Evolutionary conservation across 768 basidiomycete species (phyloP).

Genomic region (Lactarius akahatsu): DNA sequence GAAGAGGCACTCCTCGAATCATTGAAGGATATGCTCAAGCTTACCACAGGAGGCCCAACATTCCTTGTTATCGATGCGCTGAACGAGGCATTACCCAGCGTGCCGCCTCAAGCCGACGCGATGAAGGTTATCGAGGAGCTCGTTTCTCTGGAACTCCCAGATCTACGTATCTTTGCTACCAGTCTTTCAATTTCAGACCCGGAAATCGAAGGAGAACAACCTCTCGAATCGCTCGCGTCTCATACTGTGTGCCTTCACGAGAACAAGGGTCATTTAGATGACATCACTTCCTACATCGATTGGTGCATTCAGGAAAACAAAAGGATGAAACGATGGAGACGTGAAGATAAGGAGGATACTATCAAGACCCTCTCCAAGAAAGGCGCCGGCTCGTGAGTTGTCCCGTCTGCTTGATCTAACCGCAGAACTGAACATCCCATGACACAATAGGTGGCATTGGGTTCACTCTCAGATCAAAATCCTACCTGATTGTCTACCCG

Average conservation of each 20-base stretch:
- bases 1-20: slow-evolving; percentile 20
- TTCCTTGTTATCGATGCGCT: slow-evolving; percentile 32
- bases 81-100: slow-evolving; percentile 28
- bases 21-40: slow-evolving; percentile 21
- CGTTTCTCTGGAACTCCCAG: slow-evolving; percentile 8
- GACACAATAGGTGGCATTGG: slow-evolving; percentile 32
- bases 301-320: slow-evolving; percentile 25
- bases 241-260: slow-evolving; percentile 15
- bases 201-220: slow-evolving; percentile 4
- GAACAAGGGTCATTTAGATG: slow-evolving; percentile 7
- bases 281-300: slow-evolving; percentile 17
- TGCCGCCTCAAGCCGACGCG: slow-evolving; percentile 12
- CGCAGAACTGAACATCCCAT: background rate
- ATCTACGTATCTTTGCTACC: slow-evolving; percentile 21
- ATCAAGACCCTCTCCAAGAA: slow-evolving; percentile 21
- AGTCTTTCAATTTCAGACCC: background rate
- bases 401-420: background rate
- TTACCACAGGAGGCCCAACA: slow-evolving; percentile 5
- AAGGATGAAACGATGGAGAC: slow-evolving; percentile 29
- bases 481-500: slow-evolving; percentile 25
- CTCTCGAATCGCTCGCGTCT: slow-evolving; percentile 16
- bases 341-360: slow-evolving; percentile 14
- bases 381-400: slow-evolving; percentile 20
- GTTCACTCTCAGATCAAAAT: slow-evolving; percentile 31
- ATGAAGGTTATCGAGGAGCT: slow-evolving; percentile 16